Evolutionary conservation across 2,329 filamentous ascomycete species (phyloP), one percentile per base, ranked within the genome.

Genomic region (Colletotrichum truncatum): DNA sequence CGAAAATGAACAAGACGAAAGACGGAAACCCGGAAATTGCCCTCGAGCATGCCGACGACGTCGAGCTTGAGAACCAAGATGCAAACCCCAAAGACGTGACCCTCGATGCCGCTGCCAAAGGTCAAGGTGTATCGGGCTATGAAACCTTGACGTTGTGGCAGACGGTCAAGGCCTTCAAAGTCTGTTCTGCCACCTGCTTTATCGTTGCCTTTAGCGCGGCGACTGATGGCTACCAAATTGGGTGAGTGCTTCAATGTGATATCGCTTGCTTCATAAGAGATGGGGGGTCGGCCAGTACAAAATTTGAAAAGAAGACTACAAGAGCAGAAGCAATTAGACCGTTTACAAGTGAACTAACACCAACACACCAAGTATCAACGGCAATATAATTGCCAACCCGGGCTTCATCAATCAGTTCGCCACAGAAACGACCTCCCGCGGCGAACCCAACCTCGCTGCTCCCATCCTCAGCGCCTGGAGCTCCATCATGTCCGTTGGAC

Each of bases 401-500:
- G 78, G 76, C 5, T 80, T 80, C 53, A 75, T 80, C 39, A 61
- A 54, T 11, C 76, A 78, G 30, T 75, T 80, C 60, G 71, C 73
- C 0, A 71, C 71, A 0, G 71, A 71, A 4, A 74, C 68, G 9
- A 71, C 68, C 3, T 70, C 68, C 7, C 55, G 63, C 3, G 74
- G 74, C 4, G 63, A 73, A 21, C 72, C 68, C 8, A 73, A 75
- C 48, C 77, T 80, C 11, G 69, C 68, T 1, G 75, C 76, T 0
- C 73, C 73, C 39, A 76, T 79, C 32, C 70, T 80, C 25, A 74
- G 75, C 3, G 75, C 72, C 0, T 81, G 79, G 77, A 74, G 77
- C 32, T 75, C 77, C 10, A 77, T 80, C 38, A 77, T 78, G 68
- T 78, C 76, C 2, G 73, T 78, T 1, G 79, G 78, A 21, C 79